A percentile compares a stretch with the other conserved stretches of the same genome.
These are phyloP conservation scores for Cercospora janseana DNA, from an alignment of 2,329 filamentous ascomycete species.

Conservation along the genomic window DNA sequence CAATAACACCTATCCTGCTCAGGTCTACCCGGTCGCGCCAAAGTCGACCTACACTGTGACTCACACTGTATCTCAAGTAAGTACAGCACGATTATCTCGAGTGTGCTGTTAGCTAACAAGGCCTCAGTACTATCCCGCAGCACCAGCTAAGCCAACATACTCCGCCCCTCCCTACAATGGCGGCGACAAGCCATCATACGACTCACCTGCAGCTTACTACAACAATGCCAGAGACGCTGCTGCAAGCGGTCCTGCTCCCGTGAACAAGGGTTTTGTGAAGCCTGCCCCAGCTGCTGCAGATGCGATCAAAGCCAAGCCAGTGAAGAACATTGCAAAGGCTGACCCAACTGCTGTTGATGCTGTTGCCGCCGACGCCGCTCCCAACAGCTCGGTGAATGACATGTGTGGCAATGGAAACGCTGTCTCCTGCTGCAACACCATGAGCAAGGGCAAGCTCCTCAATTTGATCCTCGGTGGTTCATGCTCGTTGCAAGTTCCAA, in stretches of 20 bases:
- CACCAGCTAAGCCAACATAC: not conserved
- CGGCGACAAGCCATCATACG: not conserved
- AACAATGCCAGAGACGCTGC: too few species aligned
- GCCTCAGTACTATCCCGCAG: not conserved
- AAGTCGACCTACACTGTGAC: not conserved
- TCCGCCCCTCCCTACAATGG: not conserved
- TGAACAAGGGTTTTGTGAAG: too few species aligned
- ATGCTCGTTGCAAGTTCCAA: constrained; percentile 14
- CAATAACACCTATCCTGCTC: not conserved
- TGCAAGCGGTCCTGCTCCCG: too few species aligned
- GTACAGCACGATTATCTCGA: not conserved
- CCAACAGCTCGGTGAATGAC: not conserved
- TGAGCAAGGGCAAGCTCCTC: constrained; percentile 1
- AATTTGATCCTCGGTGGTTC: constrained; percentile 18
- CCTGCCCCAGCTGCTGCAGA: too few species aligned
- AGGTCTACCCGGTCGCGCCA: not conserved
- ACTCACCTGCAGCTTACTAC: too few species aligned
- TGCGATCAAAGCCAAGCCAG: too few species aligned
- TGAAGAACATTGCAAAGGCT: not conserved
- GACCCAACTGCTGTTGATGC: constrained; percentile 9
- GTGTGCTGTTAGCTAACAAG: not conserved
- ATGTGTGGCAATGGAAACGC: constrained; percentile 11
- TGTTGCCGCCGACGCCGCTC: not conserved
- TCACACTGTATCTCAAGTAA: not conserved
- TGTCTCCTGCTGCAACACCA: constrained; percentile 22